phyloP scores from a whole-genome alignment of 352 stramenopile species.

The Phytophthora europaea region DNA sequence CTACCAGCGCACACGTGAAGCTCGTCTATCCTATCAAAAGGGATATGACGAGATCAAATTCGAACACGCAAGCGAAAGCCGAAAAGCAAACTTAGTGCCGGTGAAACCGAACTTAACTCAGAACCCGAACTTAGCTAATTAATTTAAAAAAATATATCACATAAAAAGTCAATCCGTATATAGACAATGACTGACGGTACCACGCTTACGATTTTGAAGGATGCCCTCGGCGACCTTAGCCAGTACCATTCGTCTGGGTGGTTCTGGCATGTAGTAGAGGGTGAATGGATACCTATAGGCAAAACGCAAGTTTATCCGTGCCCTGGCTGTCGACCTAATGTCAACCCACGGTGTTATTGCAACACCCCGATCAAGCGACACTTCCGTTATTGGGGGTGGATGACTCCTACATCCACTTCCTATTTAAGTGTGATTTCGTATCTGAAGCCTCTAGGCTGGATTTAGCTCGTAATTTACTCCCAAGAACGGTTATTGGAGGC shows the following conservation, averaged over 20 bases:
- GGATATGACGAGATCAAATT: slow-evolving; percentile 16
- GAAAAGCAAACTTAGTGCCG: slow-evolving; percentile 2
- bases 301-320: slow-evolving; percentile 13
- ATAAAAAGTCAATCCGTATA: not conserved
- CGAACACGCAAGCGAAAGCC: slow-evolving; percentile 15
- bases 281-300: too few species aligned
- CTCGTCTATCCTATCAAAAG: slow-evolving; percentile 10
- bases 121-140: not conserved
- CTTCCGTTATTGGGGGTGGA: slow-evolving; percentile 11
- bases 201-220: slow-evolving; percentile 9
- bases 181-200: too few species aligned
- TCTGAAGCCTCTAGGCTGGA: slow-evolving; percentile 9
- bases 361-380: slow-evolving; percentile 18
- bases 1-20: slow-evolving; percentile 8
- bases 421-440: slow-evolving; percentile 12
- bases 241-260: slow-evolving; percentile 11
- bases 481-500: not conserved
- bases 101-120: not conserved
- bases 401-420: slow-evolving; percentile 4
- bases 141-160: too few species aligned
- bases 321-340: slow-evolving; percentile 11
- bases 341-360: slow-evolving; percentile 14
- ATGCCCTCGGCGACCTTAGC: slow-evolving; percentile 7
- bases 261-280: slow-evolving; percentile 6
- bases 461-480: slow-evolving; percentile 8